phyloP scores from a whole-genome alignment of 768 basidiomycete species.

The Trametes cingulata region DNA sequence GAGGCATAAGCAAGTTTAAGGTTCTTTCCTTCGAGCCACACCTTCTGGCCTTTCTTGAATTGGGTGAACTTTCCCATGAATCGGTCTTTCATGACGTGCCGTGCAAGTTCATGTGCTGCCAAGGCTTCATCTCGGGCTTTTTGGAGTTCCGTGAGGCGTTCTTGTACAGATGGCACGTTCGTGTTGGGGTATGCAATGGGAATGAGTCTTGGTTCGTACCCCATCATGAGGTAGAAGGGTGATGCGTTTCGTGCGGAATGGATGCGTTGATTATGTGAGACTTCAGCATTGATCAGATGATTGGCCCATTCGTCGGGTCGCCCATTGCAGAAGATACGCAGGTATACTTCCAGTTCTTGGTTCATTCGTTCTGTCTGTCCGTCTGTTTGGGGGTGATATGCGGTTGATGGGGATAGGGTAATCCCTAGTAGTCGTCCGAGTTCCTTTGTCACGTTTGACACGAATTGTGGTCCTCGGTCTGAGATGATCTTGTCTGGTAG shows the following conservation, averaged over 20 bases:
- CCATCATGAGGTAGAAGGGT: constrained; percentile 35
- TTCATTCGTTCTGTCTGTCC: constrained; percentile 45
- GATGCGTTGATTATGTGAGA: constrained; percentile 36
- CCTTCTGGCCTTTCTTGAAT: no score
- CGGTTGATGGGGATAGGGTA: constrained; percentile 37
- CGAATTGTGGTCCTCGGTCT: constrained; percentile 29
- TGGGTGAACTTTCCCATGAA: constrained; percentile 29
- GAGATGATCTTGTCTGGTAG: constrained; percentile 13
- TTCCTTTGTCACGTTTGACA: constrained; percentile 34
- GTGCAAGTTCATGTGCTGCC: constrained; percentile 22
- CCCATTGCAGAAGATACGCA: constrained; percentile 36
- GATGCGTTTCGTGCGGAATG: constrained; percentile 33
- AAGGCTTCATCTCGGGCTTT: no score
- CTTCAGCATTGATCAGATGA: constrained; percentile 35
- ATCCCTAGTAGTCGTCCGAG: constrained; percentile 36
- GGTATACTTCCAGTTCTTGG: constrained; percentile 42
- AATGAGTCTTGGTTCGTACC: constrained; percentile 28
- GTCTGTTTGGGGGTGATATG: constrained; percentile 46
- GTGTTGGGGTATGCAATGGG: no score
- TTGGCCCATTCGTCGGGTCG: constrained; percentile 38
- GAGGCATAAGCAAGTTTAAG: constrained; percentile 31
- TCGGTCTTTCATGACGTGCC: constrained; percentile 31
- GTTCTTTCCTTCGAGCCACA: no score
- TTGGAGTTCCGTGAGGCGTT: no score
- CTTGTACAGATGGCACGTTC: no score